Evolutionary conservation across 2,329 filamentous ascomycete genomes (phyloP).

Genomic region (Fusarium concolor): DNA sequence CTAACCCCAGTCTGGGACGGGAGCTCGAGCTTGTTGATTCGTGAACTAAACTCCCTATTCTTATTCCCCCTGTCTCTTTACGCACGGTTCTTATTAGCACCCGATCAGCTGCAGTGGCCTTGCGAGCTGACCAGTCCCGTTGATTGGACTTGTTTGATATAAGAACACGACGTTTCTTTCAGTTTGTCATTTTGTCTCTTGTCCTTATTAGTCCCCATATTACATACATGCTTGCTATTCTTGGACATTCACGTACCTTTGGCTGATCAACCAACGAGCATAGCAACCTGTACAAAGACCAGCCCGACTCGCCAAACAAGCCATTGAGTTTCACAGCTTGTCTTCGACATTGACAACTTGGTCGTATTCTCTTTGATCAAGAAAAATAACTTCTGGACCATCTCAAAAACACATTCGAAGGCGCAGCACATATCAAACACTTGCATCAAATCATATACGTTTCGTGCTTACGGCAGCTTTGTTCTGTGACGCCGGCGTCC

Average conservation of each 20-base stretch:
- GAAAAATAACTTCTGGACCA: neutral
- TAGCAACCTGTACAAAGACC: conserved; percentile 5
- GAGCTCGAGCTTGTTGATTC: conserved; percentile 35
- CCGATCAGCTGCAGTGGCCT: conserved; percentile 21
- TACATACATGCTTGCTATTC: neutral
- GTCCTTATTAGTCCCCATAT: neutral
- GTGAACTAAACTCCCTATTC: conserved; percentile 29
- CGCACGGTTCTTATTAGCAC: conserved; percentile 40
- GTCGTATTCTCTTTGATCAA: neutral
- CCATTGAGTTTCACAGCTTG: neutral
- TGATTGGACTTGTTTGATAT: conserved; percentile 11
- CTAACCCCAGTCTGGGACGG: conserved; percentile 36
- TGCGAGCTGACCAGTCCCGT: conserved; percentile 18
- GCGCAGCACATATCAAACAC: conserved; percentile 1
- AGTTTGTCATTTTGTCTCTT: conserved; percentile 4
- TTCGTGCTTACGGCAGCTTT: conserved; percentile 5
- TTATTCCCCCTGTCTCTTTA: conserved; percentile 23
- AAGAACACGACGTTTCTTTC: conserved; percentile 7
- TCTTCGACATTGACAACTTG: neutral
- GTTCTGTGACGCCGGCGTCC: conserved; percentile 1
- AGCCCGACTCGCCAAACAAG: conserved; percentile 7
- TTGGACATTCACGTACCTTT: conserved; percentile 8
- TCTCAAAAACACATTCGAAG: neutral
- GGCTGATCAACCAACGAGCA: conserved; percentile 14
- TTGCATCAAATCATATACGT: conserved; percentile 1